These are phyloP conservation scores for Irpex sp. DNA, from an alignment of 1,284 basidiomycete species.

Conservation along the genomic window DNA sequence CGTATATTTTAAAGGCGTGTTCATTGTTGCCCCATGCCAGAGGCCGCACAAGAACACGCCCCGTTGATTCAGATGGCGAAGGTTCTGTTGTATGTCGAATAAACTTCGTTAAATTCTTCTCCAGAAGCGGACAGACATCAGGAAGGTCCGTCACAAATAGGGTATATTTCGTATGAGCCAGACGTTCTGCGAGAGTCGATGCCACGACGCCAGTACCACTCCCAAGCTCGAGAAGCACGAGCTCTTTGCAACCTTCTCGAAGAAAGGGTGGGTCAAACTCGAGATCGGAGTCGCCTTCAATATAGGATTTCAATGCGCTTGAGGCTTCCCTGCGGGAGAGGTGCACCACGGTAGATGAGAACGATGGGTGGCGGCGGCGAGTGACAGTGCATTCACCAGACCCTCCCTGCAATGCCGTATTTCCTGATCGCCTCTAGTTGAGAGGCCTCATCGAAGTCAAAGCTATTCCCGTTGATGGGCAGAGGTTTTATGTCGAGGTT, in stretches of 20 bases:
- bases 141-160: conserved; percentile 69
- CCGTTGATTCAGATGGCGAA: background rate
- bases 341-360: conserved; percentile 2
- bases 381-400: conserved; percentile 48
- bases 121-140: conserved; percentile 62
- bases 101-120: conserved; percentile 40
- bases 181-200: conserved; percentile 38
- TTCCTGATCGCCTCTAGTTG: conserved; percentile 59
- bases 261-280: conserved; percentile 56
- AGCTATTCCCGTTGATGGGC: background rate
- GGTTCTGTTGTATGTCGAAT: conserved; percentile 9
- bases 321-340: conserved; percentile 63
- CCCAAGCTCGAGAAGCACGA: conserved; percentile 59
- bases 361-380: background rate
- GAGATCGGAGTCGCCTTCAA: conserved; percentile 34
- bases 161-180: conserved; percentile 28
- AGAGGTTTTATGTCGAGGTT: conserved; percentile 27
- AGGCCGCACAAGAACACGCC: conserved; percentile 38
- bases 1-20: conserved; percentile 37
- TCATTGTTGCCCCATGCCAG: conserved; percentile 62
- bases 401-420: conserved; percentile 74
- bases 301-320: conserved; percentile 55
- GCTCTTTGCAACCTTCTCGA: conserved; percentile 4
- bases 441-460: conserved; percentile 38
- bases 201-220: conserved; percentile 69